Percentiles rank a stretch among this genome's conserved stretches.
These are phyloP conservation scores for Volvox carteri DNA, from an alignment of 163 green algal genomes.

Conservation along the genomic window DNA sequence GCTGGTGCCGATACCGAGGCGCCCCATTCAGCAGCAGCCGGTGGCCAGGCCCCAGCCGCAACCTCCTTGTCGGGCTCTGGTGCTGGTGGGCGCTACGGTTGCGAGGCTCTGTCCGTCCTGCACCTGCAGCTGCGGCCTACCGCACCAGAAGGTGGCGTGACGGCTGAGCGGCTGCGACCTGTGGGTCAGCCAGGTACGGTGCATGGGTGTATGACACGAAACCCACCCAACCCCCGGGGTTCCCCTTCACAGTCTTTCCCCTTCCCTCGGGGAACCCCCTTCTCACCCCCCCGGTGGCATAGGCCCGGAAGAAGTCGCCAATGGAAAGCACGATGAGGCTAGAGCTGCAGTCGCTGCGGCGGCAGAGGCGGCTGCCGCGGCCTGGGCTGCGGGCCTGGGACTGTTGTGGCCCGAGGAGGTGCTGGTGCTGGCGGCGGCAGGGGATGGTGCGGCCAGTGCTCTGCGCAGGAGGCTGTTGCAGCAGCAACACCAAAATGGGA, in stretches of 20 bases:
- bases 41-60: too few species aligned
- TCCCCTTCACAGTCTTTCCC: too few species aligned
- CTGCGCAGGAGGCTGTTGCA: background rate
- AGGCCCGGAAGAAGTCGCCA: too few species aligned
- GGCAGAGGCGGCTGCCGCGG: background rate
- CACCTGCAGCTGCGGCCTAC: background rate
- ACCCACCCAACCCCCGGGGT: too few species aligned
- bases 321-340: too few species aligned
- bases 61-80: too few species aligned
- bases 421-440: background rate
- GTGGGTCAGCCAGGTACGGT: background rate
- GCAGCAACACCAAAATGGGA: slow-evolving; percentile 9
- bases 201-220: too few species aligned
- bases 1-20: background rate
- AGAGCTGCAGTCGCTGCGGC: background rate
- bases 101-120: slow-evolving; percentile 1
- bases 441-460: background rate
- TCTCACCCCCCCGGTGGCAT: too few species aligned
- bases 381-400: background rate
- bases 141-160: background rate
- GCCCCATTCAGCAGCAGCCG: background rate
- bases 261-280: too few species aligned
- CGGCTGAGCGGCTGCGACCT: background rate
- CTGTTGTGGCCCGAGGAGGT: slow-evolving; percentile 37
- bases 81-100: background rate